Percentiles rank a stretch among this genome's conserved stretches.
Evolutionary conservation across 2,329 filamentous ascomycete genomes (phyloP).

Genomic region (Aspergillus alliaceus): DNA sequence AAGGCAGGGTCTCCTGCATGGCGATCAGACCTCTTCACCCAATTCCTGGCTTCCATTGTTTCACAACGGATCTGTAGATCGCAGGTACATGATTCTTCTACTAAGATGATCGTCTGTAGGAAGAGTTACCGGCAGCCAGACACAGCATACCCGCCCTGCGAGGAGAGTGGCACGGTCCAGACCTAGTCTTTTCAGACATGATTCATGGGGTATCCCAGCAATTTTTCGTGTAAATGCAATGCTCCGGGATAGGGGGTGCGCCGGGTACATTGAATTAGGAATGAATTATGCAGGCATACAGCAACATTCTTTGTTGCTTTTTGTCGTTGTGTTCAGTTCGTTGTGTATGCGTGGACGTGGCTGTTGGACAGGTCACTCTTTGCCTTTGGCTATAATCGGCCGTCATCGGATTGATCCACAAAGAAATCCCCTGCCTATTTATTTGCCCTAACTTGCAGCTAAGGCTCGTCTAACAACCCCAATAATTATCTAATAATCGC

Average conservation of each 20-base stretch:
- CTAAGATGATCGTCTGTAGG: not conserved
- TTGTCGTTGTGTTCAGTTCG: not conserved
- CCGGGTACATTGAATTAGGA: not conserved
- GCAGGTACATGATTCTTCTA: not conserved
- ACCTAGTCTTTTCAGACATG: not conserved
- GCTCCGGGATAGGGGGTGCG: not conserved
- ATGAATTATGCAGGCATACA: constrained; percentile 1
- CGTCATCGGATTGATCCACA: not conserved
- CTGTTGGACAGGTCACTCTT: not conserved
- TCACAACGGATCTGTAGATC: constrained; percentile 3
- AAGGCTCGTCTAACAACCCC: not conserved
- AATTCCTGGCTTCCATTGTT: constrained; percentile 1
- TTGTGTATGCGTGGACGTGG: no score
- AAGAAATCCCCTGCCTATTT: not conserved
- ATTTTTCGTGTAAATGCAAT: not conserved
- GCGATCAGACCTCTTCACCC: constrained; percentile 5
- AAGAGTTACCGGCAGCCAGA: not conserved
- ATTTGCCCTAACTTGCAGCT: not conserved
- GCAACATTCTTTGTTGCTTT: not conserved
- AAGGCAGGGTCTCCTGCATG: not conserved
- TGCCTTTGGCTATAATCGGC: no score
- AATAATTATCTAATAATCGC: constrained; percentile 1
- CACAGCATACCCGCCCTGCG: not conserved
- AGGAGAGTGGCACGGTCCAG: constrained; percentile 1
- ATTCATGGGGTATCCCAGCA: not conserved